Base-by-base conservation (phyloP, 192 early-diverging fungal genomes). In the Mortierella antarctica region DNA sequence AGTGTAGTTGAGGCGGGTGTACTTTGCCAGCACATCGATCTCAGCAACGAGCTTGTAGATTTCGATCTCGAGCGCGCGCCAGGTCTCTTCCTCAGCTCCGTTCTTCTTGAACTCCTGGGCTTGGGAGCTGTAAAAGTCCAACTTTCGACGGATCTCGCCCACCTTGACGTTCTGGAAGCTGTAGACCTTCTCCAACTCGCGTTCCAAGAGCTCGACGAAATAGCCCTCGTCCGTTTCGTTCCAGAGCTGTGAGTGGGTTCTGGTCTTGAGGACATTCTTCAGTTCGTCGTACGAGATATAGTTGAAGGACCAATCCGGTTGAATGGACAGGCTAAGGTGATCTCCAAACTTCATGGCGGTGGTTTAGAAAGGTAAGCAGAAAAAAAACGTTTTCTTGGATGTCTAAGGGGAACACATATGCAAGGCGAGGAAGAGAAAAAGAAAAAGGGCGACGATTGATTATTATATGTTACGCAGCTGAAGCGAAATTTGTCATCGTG, bases 151-250 rank as follows among this genome's bases (percentile, higher is more conserved):
- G 21, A 75, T 58, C 46, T 76, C 69, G 9, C 67, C 52, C 23
- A 83, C 66, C 70, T 68, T 65, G 21, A 73, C 65, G 48, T 67
- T 69, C 20, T 83, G 62, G 46, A 74, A 65, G 14, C 58, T 56
- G 47, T 64, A 73, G 81, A 92, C 90, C 90, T 96, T 98, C 83
- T 95, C 95, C 31, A 98, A 89, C 83, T 98, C 96, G 39, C 91
- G 88, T 61, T 95, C 97, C 9, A 98, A 83, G 47, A 89, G 78
- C 70, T 95, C 92, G 12, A 98, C 95, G 89, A 98, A 97, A 54
- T 93, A 92, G 11, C 92, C 89, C 75, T 96, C 97, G 54, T 96
- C 92, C 53, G 92, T 90, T 62, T 96, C 97, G 10, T 87, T 94
- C 88, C 95, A 95, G 47, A 88, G 83, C 46, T 88, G 88, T 8